Conservation (phyloP, 768 basidiomycete genomes). For the Strobilomyces dryophilus region DNA sequence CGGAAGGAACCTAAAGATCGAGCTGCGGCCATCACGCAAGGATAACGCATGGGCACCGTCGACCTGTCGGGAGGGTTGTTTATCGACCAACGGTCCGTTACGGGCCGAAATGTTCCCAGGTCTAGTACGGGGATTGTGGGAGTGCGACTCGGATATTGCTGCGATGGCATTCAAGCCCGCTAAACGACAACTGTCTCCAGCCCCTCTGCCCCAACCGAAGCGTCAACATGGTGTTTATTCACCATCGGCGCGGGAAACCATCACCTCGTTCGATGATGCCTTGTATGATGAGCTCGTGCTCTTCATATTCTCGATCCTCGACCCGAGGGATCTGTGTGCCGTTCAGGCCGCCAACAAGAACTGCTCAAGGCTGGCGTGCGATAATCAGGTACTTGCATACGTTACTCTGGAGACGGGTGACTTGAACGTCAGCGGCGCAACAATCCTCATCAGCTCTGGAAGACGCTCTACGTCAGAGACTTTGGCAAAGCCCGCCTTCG, state of each 20-base stretch:
- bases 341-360: constrained; percentile 58
- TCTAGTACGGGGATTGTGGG: no score
- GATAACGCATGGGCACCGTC: not conserved
- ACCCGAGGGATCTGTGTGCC: constrained; percentile 62
- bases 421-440: constrained; percentile 14
- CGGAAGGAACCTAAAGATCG: no score
- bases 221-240: constrained; percentile 37
- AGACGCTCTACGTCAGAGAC: constrained; percentile 53
- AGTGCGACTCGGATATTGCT: no score
- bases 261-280: constrained; percentile 46
- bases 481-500: constrained; percentile 68
- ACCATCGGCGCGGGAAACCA: constrained; percentile 10
- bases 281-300: constrained; percentile 77
- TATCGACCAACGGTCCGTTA: not conserved
- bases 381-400: constrained; percentile 51
- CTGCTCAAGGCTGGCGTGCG: constrained; percentile 63
- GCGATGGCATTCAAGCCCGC: constrained; percentile 34
- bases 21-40: not conserved
- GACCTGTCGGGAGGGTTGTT: no score
- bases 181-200: constrained; percentile 49
- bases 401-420: not conserved
- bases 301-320: constrained; percentile 67
- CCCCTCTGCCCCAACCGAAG: constrained; percentile 53
- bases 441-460: constrained; percentile 52
- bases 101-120: constrained; percentile 14